phyloP scores from a whole-genome alignment of 1,139 yeast genomes.

The Scheffersomyces quercinus region DNA sequence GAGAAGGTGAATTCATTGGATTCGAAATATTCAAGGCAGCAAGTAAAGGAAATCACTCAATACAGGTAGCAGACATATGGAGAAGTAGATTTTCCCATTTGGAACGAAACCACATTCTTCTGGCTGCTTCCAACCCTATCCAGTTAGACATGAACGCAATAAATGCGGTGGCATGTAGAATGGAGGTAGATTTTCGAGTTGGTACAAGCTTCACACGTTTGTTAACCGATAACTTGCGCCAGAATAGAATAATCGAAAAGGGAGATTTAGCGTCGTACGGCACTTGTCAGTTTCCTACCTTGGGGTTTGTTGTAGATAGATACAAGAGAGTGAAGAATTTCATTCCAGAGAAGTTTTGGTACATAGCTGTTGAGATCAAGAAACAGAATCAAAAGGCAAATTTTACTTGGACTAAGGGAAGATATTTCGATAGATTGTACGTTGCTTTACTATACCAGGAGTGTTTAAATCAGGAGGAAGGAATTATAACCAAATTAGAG shows the following conservation, averaged over 20 bases:
- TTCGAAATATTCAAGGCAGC: conserved; percentile 79
- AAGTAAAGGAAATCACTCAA: conserved; percentile 46
- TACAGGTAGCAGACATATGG: conserved; percentile 51
- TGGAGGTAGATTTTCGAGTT: conserved; percentile 84
- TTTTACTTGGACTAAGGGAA: conserved; percentile 69
- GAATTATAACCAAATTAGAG: conserved; percentile 51
- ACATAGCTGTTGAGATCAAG: conserved; percentile 52
- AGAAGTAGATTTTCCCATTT: conserved; percentile 88
- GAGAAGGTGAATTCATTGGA: conserved; percentile 97
- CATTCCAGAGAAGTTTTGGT: conserved; percentile 81
- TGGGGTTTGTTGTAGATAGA: conserved; percentile 96
- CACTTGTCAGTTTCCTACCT: conserved; percentile 94
- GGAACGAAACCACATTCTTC: conserved; percentile 68
- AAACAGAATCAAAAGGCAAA: conserved; percentile 27
- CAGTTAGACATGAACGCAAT: conserved; percentile 68
- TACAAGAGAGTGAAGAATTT: conserved; percentile 74
- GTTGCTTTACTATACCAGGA: conserved; percentile 65
- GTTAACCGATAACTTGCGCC: conserved; percentile 53
- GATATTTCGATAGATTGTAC: conserved; percentile 70
- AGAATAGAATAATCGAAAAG: conserved; percentile 20
- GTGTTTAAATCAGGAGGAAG: conserved; percentile 52
- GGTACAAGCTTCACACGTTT: conserved; percentile 90
- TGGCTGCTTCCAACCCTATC: conserved; percentile 73
- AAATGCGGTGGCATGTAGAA: conserved; percentile 81
- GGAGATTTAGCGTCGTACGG: conserved; percentile 67